phyloP scores from a whole-genome alignment of 305 asterid species.

The Fraxinus greggii region DNA sequence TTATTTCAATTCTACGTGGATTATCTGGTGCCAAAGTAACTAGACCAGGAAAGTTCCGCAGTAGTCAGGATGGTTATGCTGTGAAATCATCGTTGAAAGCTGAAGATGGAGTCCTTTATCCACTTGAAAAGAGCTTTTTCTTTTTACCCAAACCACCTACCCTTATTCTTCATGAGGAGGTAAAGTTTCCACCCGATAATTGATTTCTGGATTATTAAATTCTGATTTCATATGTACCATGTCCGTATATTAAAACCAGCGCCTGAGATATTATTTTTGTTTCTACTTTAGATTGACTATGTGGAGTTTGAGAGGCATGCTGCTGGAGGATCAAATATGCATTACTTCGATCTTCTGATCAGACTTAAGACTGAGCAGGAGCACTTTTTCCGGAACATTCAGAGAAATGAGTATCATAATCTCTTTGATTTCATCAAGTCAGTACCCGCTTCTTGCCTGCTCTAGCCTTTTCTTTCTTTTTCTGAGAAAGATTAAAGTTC shows the following conservation, averaged over 20 bases:
- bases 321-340: constrained; percentile 98
- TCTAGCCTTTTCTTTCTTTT: constrained; percentile 1
- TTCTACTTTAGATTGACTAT: constrained; percentile 63
- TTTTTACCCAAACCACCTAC: constrained; percentile 99
- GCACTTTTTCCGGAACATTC: constrained; percentile 97
- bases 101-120: constrained; percentile 99
- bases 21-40: constrained; percentile 94
- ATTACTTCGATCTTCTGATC: constrained; percentile 87
- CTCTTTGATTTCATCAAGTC: constrained; percentile 74
- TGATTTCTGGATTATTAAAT: background rate
- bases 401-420: constrained; percentile 80
- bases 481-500: constrained; percentile 5
- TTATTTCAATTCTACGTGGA: constrained; percentile 74
- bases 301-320: constrained; percentile 98
- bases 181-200: constrained; percentile 17
- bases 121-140: constrained; percentile 98
- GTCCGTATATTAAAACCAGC: constrained; percentile 10
- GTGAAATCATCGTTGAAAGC: constrained; percentile 98
- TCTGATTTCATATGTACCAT: background rate
- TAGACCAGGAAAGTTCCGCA: constrained; percentile 90
- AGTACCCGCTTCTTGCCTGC: constrained; percentile 28
- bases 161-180: constrained; percentile 97
- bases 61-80: constrained; percentile 86
- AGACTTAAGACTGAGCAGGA: constrained; percentile 91
- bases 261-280: constrained; percentile 18